phyloP scores from a whole-genome alignment of 2,329 filamentous ascomycete species.

The Penicillium sp. region DNA sequence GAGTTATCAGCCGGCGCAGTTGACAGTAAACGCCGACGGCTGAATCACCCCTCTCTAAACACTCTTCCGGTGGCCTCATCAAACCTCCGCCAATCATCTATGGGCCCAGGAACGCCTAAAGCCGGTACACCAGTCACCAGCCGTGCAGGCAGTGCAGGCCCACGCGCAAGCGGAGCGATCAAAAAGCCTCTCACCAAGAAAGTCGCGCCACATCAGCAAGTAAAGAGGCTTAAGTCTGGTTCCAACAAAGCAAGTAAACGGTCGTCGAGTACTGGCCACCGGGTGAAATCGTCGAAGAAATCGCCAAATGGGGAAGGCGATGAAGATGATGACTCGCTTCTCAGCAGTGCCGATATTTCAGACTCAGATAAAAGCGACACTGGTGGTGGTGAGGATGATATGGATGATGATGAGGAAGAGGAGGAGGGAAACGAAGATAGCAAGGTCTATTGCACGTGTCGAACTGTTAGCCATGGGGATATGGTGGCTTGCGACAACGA shows the following conservation, averaged over 20 bases:
- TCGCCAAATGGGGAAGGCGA: constrained; percentile 42
- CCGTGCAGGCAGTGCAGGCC: constrained; percentile 62
- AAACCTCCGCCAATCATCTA: constrained; percentile 59
- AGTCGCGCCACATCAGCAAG: constrained; percentile 55
- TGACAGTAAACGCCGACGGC: constrained; percentile 60
- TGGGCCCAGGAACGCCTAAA: constrained; percentile 65
- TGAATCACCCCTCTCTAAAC: constrained; percentile 51
- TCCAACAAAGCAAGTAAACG: constrained; percentile 42
- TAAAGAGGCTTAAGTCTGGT: constrained; percentile 40
- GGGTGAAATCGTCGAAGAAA: constrained; percentile 43
- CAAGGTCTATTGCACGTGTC: constrained; percentile 66
- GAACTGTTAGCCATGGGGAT: constrained; percentile 64
- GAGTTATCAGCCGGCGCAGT: constrained; percentile 56
- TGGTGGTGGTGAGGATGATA: constrained; percentile 38
- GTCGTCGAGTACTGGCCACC: constrained; percentile 41
- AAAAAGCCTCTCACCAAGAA: constrained; percentile 55
- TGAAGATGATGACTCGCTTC: constrained; percentile 54
- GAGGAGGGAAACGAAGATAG: constrained; percentile 58
- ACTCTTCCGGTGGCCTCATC: constrained; percentile 56
- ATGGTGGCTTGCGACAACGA: constrained; percentile 70
- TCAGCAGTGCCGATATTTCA: constrained; percentile 51
- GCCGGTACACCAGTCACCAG: constrained; percentile 52
- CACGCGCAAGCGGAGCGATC: constrained; percentile 40
- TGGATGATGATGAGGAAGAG: constrained; percentile 50
- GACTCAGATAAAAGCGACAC: constrained; percentile 45